A percentile compares a stretch with the other conserved stretches of the same genome.
Evolutionary conservation across 2,329 filamentous ascomycete species (phyloP).

Genomic region (Cladobotryum protrusum): DNA sequence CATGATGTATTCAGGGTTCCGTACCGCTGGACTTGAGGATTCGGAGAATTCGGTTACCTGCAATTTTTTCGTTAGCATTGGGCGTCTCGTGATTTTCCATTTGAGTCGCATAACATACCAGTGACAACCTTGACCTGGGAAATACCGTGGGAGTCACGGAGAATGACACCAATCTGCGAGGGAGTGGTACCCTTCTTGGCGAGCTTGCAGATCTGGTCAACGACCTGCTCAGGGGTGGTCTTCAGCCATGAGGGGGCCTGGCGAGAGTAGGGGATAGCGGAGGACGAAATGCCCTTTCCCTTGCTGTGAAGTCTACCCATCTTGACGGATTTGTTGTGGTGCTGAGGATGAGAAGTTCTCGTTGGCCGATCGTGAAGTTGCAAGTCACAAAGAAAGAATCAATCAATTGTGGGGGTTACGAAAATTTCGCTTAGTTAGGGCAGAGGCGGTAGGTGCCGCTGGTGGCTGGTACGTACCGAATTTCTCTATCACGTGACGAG

Average conservation of each 20-base stretch:
- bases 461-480: slow-evolving; percentile 7
- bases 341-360: slow-evolving; percentile 28
- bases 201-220: slow-evolving; percentile 98
- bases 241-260: slow-evolving; percentile 92
- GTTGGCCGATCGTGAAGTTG: slow-evolving; percentile 22
- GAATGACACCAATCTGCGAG: slow-evolving; percentile 97
- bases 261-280: slow-evolving; percentile 95
- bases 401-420: slow-evolving; percentile 34
- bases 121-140: slow-evolving; percentile 97
- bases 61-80: slow-evolving; percentile 31
- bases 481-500: slow-evolving; percentile 3
- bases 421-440: slow-evolving; percentile 44
- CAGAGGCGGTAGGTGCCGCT: slow-evolving; percentile 20
- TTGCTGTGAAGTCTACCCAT: slow-evolving; percentile 99
- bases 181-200: slow-evolving; percentile 98
- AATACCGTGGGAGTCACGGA: slow-evolving; percentile 96
- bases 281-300: slow-evolving; percentile 97
- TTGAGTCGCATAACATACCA: slow-evolving; percentile 53
- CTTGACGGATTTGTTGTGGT: slow-evolving; percentile 43
- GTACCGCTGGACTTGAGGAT: slow-evolving; percentile 98
- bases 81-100: neutral
- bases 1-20: slow-evolving; percentile 37
- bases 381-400: slow-evolving; percentile 13
- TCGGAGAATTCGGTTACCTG: slow-evolving; percentile 99
- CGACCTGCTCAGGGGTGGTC: slow-evolving; percentile 96